Evolutionary conservation across 2,329 filamentous ascomycete genomes (phyloP).

Genomic region (Ascochyta pisi): DNA sequence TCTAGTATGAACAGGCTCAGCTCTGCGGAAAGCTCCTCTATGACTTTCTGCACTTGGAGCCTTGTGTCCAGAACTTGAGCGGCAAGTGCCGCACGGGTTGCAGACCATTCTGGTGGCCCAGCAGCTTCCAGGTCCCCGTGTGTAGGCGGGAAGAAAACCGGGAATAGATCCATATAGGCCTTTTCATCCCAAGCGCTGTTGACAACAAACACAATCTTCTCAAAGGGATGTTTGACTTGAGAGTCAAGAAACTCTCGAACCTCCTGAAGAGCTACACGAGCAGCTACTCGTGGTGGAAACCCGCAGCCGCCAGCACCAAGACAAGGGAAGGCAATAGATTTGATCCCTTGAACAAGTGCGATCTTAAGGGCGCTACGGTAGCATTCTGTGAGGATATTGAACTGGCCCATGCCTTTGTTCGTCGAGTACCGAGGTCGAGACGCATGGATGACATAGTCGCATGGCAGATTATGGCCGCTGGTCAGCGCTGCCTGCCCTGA

Average conservation of each 20-base stretch:
- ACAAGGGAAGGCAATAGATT: conserved; percentile 45
- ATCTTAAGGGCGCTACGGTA: conserved; percentile 38
- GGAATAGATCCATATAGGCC: conserved; percentile 40
- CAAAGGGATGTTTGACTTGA: conserved; percentile 26
- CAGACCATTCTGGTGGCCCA: conserved; percentile 12
- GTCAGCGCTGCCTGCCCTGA: conserved; percentile 37
- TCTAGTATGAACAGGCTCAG: conserved; percentile 23
- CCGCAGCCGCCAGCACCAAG: conserved; percentile 41
- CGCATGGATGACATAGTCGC: conserved; percentile 41
- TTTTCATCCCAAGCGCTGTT: conserved; percentile 33
- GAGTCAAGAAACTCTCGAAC: conserved; percentile 42
- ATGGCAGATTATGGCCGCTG: conserved; percentile 37
- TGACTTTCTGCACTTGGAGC: conserved; percentile 25
- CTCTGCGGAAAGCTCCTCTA: conserved; percentile 18
- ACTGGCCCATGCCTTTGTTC: conserved; percentile 28
- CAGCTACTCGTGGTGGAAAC: conserved; percentile 40
- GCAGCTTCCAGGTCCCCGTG: conserved; percentile 37
- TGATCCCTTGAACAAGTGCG: conserved; percentile 30
- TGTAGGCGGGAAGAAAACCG: conserved; percentile 44
- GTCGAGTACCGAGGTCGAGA: conserved; percentile 33
- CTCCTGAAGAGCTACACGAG: conserved; percentile 42
- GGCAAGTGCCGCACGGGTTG: conserved; percentile 20
- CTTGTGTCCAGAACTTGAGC: conserved; percentile 27
- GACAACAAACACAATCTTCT: conserved; percentile 43
- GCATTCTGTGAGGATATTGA: conserved; percentile 40